phyloP scores from a whole-genome alignment of 306 rosid genomes.

The Malus domestica region DNA sequence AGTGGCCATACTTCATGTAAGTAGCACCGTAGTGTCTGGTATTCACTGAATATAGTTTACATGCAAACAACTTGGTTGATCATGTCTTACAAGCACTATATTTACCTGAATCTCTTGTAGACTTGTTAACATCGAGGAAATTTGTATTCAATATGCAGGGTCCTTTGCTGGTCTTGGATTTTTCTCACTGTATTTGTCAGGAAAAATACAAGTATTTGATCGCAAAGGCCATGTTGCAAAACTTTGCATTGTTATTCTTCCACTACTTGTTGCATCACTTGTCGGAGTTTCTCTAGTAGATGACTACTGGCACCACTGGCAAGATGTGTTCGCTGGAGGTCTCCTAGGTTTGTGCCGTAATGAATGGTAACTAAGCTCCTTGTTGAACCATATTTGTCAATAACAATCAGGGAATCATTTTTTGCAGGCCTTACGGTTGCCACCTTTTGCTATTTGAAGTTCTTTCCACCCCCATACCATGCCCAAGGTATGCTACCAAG shows the following conservation, averaged over 20 bases:
- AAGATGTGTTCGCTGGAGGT: conserved; percentile 12
- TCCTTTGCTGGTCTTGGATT: conserved; percentile 84
- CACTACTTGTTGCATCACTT: conserved; percentile 77
- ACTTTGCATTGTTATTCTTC: conserved; percentile 61
- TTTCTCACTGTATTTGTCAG: conserved; percentile 67
- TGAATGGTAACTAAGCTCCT: neutral
- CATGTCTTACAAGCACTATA: neutral
- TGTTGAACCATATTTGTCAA: conserved; percentile 1
- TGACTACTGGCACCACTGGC: conserved; percentile 98
- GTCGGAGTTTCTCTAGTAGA: conserved; percentile 79
- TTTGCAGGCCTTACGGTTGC: conserved; percentile 65
- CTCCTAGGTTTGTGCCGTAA: conserved; percentile 51
- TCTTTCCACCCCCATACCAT: conserved; percentile 86
- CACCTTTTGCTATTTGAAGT: conserved; percentile 78
- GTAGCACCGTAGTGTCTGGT: conserved; percentile 9
- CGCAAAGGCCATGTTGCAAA: conserved; percentile 67
- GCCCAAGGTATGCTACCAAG: conserved; percentile 49
- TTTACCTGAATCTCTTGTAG: neutral
- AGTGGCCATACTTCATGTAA: conserved; percentile 90
- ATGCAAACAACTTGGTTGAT: neutral
- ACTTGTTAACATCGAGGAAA: conserved; percentile 8
- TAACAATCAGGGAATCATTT: neutral
- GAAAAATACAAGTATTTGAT: conserved; percentile 72
- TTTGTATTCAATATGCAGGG: conserved; percentile 53
- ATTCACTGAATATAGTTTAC: neutral